Percentiles rank a stretch among this genome's conserved stretches.
Evolutionary conservation across 2,329 filamentous ascomycete species (phyloP).

Genomic region (Nemania bipapillata): DNA sequence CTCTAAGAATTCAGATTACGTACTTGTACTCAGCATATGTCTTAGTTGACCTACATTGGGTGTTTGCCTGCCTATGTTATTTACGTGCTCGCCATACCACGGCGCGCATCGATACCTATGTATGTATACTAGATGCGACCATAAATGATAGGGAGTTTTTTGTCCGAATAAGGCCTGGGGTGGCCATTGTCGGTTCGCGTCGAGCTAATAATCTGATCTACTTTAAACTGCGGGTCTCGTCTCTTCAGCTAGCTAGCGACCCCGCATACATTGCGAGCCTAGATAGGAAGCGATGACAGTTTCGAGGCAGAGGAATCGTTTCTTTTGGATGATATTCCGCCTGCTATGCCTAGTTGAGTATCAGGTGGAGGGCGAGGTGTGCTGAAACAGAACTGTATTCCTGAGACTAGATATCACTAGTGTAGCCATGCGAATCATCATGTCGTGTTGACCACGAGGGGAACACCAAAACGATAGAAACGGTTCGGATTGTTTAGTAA

Average conservation of each 20-base stretch:
- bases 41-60: too few species aligned
- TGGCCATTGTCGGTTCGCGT: slow-evolving; percentile 5
- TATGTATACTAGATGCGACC: not conserved
- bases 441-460: not conserved
- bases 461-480: not conserved
- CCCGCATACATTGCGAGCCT: slow-evolving; percentile 24
- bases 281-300: slow-evolving; percentile 16
- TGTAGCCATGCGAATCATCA: slow-evolving; percentile 1
- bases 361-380: not conserved
- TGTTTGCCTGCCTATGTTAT: too few species aligned
- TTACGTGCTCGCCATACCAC: too few species aligned
- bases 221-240: slow-evolving; percentile 3
- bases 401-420: not conserved
- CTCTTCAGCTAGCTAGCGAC: slow-evolving; percentile 17
- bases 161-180: not conserved
- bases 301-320: not conserved
- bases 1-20: too few species aligned
- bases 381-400: slow-evolving; percentile 21
- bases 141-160: slow-evolving; percentile 3
- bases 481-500: not conserved
- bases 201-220: slow-evolving; percentile 12
- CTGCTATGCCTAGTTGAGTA: slow-evolving; percentile 6
- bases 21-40: too few species aligned
- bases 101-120: too few species aligned
- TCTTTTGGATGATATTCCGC: slow-evolving; percentile 6